Conservation (phyloP, 495 filamentous ascomycete species). For the Xylaria bambusicola region DNA sequence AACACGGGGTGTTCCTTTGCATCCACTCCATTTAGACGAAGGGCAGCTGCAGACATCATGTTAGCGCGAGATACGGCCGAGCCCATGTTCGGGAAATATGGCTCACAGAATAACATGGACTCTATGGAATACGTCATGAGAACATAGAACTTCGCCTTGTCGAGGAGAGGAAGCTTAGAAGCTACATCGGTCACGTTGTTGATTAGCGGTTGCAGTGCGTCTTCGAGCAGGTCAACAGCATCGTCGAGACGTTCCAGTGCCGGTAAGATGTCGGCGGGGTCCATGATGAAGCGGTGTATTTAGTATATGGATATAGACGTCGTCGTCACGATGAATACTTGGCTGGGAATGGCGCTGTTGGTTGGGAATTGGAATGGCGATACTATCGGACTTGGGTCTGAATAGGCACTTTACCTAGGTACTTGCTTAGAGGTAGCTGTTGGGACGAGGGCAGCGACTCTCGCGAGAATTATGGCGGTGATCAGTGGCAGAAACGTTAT, state of each 20-base stretch:
- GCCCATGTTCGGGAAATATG: no score
- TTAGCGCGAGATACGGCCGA: constrained; percentile 37
- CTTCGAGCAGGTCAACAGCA: constrained; percentile 75
- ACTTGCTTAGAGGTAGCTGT: no score
- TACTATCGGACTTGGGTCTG: neutral
- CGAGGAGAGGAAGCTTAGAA: constrained; percentile 81
- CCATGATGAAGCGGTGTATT: constrained; percentile 30
- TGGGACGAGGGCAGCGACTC: no score
- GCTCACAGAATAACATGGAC: constrained; percentile 92
- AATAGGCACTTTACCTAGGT: no score
- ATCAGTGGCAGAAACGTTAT: constrained; percentile 17
- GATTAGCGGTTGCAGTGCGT: constrained; percentile 67
- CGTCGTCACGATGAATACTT: neutral
- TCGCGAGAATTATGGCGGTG: constrained; percentile 28
- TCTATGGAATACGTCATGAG: constrained; percentile 84
- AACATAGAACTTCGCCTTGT: constrained; percentile 91
- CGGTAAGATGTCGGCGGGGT: constrained; percentile 45
- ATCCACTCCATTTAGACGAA: constrained; percentile 77
- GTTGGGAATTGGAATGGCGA: neutral
- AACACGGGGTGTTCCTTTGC: constrained; percentile 83
- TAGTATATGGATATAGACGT: neutral
- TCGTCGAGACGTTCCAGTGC: constrained; percentile 72
- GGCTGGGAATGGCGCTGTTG: neutral
- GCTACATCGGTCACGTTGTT: constrained; percentile 64
- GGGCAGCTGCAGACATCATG: constrained; percentile 58